These are phyloP conservation scores for Hygrophoropsis aurantiaca DNA, from an alignment of 768 basidiomycete genomes.

Conservation along the genomic window DNA sequence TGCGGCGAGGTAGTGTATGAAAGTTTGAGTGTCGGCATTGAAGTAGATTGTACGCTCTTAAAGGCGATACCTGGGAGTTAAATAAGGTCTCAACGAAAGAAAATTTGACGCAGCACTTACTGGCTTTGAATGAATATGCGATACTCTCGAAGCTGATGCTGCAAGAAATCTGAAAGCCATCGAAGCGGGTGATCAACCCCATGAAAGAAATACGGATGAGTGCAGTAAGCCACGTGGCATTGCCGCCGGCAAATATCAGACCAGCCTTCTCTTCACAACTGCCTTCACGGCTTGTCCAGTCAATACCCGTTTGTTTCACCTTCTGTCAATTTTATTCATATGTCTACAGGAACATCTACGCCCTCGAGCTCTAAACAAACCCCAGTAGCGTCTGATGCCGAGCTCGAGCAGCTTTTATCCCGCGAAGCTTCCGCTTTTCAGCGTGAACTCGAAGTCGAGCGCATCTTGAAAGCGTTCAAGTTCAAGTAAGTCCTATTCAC, in stretches of 20 bases:
- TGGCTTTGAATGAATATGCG: neutral
- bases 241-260: too few species aligned
- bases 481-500: slow-evolving; percentile 66
- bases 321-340: slow-evolving; percentile 3
- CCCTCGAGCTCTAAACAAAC: slow-evolving; percentile 16
- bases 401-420: slow-evolving; percentile 78
- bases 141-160: neutral
- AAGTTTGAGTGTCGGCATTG: neutral
- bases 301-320: too few species aligned
- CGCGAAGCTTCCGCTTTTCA: slow-evolving; percentile 85
- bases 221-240: too few species aligned
- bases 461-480: slow-evolving; percentile 93
- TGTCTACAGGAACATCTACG: slow-evolving; percentile 18
- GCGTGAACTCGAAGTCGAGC: slow-evolving; percentile 84
- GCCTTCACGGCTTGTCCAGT: too few species aligned
- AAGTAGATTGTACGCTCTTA: neutral
- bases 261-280: too few species aligned
- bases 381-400: slow-evolving; percentile 40
- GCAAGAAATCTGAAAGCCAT: slow-evolving; percentile 1
- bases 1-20: neutral
- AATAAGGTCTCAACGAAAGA: neutral
- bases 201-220: too few species aligned
- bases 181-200: too few species aligned
- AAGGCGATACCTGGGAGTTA: neutral
- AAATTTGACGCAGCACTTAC: neutral